A percentile compares a stretch with the other conserved stretches of the same genome.
Evolutionary conservation across 2,329 filamentous ascomycete genomes (phyloP).

Genomic region (Clonostachys sp.): DNA sequence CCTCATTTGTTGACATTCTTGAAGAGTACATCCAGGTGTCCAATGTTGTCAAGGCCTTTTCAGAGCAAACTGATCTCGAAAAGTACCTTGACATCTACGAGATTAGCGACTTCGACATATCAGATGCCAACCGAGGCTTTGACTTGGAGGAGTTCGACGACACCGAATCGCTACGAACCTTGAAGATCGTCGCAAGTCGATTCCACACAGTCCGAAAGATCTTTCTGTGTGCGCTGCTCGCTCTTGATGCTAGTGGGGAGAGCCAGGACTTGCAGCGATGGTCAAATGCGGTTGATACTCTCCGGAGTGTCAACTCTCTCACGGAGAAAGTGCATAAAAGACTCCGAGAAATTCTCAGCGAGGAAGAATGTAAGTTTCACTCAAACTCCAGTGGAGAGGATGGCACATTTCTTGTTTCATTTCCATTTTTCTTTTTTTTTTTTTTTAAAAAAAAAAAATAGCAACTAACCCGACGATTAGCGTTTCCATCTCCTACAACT

Average conservation of each 20-base stretch:
- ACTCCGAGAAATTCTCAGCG: slow-evolving; percentile 65
- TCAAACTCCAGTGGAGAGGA: background rate
- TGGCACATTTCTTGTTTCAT: background rate
- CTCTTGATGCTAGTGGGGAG: slow-evolving; percentile 77
- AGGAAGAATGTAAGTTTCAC: slow-evolving; percentile 67
- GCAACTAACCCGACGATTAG: slow-evolving; percentile 15
- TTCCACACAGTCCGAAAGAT: slow-evolving; percentile 79
- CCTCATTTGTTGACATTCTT: slow-evolving; percentile 65
- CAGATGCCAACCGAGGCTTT: slow-evolving; percentile 63
- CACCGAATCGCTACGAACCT: slow-evolving; percentile 67
- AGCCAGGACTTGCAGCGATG: slow-evolving; percentile 73
- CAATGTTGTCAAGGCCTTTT: slow-evolving; percentile 63
- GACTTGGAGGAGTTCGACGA: slow-evolving; percentile 70
- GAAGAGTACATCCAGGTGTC: slow-evolving; percentile 69
- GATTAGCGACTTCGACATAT: slow-evolving; percentile 67
- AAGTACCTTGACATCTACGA: slow-evolving; percentile 92
- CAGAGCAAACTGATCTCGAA: slow-evolving; percentile 77
- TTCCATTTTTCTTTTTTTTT: background rate
- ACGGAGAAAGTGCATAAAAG: slow-evolving; percentile 60
- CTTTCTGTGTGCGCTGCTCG: slow-evolving; percentile 82
- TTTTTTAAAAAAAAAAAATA: background rate
- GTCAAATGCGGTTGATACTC: slow-evolving; percentile 71
- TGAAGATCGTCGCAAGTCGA: slow-evolving; percentile 78
- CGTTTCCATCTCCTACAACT: slow-evolving; percentile 46
- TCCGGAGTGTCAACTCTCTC: slow-evolving; percentile 58